phyloP scores from a whole-genome alignment of 164 flowering plant species.

The Magnolia sinica region DNA sequence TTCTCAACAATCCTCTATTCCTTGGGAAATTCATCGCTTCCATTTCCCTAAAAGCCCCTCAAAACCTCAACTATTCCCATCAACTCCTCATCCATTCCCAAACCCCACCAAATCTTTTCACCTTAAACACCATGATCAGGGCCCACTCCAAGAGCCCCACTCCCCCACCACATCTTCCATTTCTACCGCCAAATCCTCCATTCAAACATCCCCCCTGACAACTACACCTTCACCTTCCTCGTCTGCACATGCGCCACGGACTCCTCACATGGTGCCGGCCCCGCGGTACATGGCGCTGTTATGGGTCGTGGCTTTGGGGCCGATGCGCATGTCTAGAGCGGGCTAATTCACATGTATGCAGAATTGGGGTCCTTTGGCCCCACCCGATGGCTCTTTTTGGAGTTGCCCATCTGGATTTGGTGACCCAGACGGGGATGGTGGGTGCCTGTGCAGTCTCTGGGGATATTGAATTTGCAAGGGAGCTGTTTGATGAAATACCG shows the following conservation, averaged over 20 bases:
- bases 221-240: constrained; percentile 50
- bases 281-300: constrained; percentile 31
- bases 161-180: constrained; percentile 33
- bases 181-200: constrained; percentile 31
- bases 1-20: constrained; percentile 26
- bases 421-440: constrained; percentile 46
- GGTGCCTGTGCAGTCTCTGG: constrained; percentile 43
- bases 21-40: constrained; percentile 37
- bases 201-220: constrained; percentile 36
- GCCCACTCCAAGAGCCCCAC: constrained; percentile 41
- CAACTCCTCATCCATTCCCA: constrained; percentile 26
- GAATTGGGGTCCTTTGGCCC: constrained; percentile 34
- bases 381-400: constrained; percentile 24
- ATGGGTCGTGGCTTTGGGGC: constrained; percentile 36
- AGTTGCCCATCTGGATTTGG: constrained; percentile 39
- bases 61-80: constrained; percentile 30
- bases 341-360: constrained; percentile 46
- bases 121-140: constrained; percentile 52
- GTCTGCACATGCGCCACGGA: constrained; percentile 44
- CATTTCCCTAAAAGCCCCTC: constrained; percentile 29
- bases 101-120: constrained; percentile 31
- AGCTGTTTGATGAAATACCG: constrained; percentile 55
- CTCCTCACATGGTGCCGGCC: constrained; percentile 17
- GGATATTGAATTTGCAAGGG: constrained; percentile 33
- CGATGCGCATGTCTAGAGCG: constrained; percentile 51